Percentiles rank a stretch among this genome's conserved stretches.
Conservation (phyloP, 2,329 filamentous ascomycete species). For the Clonostachys sp. region DNA sequence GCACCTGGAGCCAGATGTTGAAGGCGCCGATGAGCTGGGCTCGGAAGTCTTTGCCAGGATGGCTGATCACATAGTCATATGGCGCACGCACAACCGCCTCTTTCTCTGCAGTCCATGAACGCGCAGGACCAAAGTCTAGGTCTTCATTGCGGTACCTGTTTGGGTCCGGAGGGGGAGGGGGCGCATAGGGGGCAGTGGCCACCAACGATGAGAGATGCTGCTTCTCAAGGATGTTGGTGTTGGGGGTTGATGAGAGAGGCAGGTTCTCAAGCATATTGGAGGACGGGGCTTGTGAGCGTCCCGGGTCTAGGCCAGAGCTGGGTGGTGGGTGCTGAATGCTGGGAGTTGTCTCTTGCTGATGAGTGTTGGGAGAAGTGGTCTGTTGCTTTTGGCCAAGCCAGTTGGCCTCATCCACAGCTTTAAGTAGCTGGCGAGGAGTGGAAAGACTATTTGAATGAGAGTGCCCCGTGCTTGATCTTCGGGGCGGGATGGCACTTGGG, state of each 20-base stretch:
- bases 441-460: constrained; percentile 15
- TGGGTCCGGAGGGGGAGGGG: constrained; percentile 39
- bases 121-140: constrained; percentile 43
- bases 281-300: background rate
- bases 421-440: constrained; percentile 31
- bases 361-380: background rate
- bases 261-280: background rate
- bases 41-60: constrained; percentile 83
- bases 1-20: constrained; percentile 76
- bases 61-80: constrained; percentile 73
- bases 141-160: constrained; percentile 50
- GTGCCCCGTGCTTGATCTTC: constrained; percentile 53
- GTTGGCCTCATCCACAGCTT: constrained; percentile 55
- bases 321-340: constrained; percentile 2
- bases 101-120: constrained; percentile 67
- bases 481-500: constrained; percentile 65
- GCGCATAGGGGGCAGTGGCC: constrained; percentile 35
- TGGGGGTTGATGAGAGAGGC: background rate
- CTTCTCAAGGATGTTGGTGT: constrained; percentile 18
- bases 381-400: constrained; percentile 45
- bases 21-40: constrained; percentile 76
- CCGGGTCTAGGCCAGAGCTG: constrained; percentile 2
- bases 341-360: background rate
- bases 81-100: constrained; percentile 74
- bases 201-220: constrained; percentile 16